A percentile compares a stretch with the other conserved stretches of the same genome.
These are phyloP conservation scores for Euphorbia corollata DNA, from an alignment of 441 rosid species.

Conservation along the genomic window DNA sequence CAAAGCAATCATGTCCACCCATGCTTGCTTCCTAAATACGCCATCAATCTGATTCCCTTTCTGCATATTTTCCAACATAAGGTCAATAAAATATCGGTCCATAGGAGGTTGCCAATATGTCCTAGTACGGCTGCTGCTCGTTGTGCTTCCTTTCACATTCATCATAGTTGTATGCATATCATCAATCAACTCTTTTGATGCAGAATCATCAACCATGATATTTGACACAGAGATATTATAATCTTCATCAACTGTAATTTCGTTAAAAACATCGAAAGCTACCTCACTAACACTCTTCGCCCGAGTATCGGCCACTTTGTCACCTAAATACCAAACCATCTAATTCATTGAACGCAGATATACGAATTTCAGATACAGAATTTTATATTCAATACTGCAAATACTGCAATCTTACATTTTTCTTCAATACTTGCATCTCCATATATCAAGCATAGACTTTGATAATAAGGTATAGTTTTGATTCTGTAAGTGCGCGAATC, in stretches of 20 bases:
- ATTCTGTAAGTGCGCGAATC: conserved; percentile 54
- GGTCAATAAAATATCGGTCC: conserved; percentile 71
- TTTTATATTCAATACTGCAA: conserved; percentile 14
- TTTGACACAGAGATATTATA: conserved; percentile 29
- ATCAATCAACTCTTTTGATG: conserved; percentile 27
- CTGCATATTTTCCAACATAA: conserved; percentile 65
- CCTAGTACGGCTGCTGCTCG: conserved; percentile 40
- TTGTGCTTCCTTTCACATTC: conserved; percentile 18
- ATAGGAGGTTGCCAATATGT: conserved; percentile 81
- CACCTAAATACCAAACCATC: conserved; percentile 20
- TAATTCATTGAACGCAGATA: conserved; percentile 4
- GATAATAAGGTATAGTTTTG: conserved; percentile 59
- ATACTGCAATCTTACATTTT: conserved; percentile 35
- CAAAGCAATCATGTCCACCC: conserved; percentile 60
- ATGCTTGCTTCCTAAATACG: conserved; percentile 60
- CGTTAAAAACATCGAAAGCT: conserved; percentile 27
- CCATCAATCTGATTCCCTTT: conserved; percentile 74
- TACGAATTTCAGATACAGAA: background rate
- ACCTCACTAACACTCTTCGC: conserved; percentile 27
- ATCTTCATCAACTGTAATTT: conserved; percentile 33
- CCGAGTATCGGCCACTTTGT: conserved; percentile 20
- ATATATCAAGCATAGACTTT: conserved; percentile 57
- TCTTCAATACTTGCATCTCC: conserved; percentile 38
- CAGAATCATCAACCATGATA: conserved; percentile 28
- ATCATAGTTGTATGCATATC: conserved; percentile 20